phyloP scores from a whole-genome alignment of 1,284 basidiomycete genomes.

The Anthracocystis walkeri region DNA sequence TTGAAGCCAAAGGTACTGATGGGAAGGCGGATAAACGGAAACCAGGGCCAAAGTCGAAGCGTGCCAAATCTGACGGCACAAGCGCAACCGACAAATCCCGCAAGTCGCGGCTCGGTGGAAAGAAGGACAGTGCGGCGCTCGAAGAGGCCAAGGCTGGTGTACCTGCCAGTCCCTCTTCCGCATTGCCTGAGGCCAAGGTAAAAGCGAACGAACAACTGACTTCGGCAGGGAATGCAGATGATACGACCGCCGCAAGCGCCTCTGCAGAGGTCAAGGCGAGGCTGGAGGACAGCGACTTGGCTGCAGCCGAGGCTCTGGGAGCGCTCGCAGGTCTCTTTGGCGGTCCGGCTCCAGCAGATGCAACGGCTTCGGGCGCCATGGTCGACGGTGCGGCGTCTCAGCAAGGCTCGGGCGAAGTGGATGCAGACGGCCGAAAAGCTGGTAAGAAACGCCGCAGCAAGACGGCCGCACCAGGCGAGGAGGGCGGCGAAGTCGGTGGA shows the following conservation, averaged over 20 bases:
- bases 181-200: neutral
- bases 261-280: slow-evolving; percentile 19
- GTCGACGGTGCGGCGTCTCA: slow-evolving; percentile 7
- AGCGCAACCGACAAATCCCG: slow-evolving; percentile 33
- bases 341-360: slow-evolving; percentile 18
- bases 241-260: neutral
- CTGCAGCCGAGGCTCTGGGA: slow-evolving; percentile 70
- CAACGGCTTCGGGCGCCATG: neutral
- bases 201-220: slow-evolving; percentile 5
- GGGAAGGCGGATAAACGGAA: slow-evolving; percentile 32
- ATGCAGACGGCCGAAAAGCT: slow-evolving; percentile 28
- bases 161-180: slow-evolving; percentile 2
- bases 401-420: neutral
- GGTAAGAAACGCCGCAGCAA: slow-evolving; percentile 48
- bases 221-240: neutral
- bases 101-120: slow-evolving; percentile 21
- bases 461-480: slow-evolving; percentile 28
- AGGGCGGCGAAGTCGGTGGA: slow-evolving; percentile 21
- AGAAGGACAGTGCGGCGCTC: slow-evolving; percentile 20
- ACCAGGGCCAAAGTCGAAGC: slow-evolving; percentile 41
- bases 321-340: slow-evolving; percentile 63
- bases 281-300: slow-evolving; percentile 67
- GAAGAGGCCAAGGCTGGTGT: slow-evolving; percentile 19
- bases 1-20: slow-evolving; percentile 8
- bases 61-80: slow-evolving; percentile 43